A percentile compares a stretch with the other conserved stretches of the same genome.
Evolutionary conservation across 768 basidiomycete species (phyloP).

Genomic region (Kwoniella dejecticola): DNA sequence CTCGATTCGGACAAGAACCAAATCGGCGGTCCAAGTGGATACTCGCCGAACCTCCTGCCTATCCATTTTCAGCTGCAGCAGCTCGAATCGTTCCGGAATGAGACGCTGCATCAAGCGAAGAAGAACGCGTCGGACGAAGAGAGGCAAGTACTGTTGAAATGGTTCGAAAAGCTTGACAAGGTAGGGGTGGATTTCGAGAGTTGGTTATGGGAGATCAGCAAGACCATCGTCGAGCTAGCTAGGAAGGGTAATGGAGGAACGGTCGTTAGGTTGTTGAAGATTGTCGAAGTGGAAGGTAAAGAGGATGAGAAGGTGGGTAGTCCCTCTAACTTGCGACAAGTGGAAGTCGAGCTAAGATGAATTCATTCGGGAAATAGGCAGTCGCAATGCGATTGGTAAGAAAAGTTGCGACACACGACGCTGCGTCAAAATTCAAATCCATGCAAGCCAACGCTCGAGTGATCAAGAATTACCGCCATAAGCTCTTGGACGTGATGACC

Average conservation of each 20-base stretch:
- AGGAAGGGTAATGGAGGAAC: constrained; percentile 77
- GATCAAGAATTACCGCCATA: constrained; percentile 93
- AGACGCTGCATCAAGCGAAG: constrained; percentile 92
- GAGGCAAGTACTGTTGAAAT: constrained; percentile 60
- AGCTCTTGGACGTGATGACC: constrained; percentile 76
- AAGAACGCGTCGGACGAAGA: constrained; percentile 64
- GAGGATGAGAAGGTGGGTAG: constrained; percentile 85
- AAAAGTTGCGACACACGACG: constrained; percentile 87
- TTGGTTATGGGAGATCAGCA: constrained; percentile 66
- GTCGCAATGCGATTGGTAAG: constrained; percentile 92
- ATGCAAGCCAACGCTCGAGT: constrained; percentile 89
- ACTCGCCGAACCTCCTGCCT: constrained; percentile 77
- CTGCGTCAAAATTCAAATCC: constrained; percentile 88
- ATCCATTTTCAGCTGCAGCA: constrained; percentile 91
- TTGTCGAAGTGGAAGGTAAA: constrained; percentile 86
- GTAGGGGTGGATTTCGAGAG: constrained; percentile 81
- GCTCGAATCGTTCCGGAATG: constrained; percentile 89
- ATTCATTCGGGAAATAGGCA: constrained; percentile 62
- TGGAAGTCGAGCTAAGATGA: background rate
- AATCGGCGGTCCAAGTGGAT: constrained; percentile 68
- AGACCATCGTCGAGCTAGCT: constrained; percentile 60
- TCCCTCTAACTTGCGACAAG: background rate
- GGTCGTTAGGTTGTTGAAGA: constrained; percentile 89
- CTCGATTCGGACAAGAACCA: constrained; percentile 73
- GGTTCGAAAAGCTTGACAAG: constrained; percentile 82